Evolutionary conservation across 2,329 filamentous ascomycete species (phyloP).

Genomic region (Pochonia chlamydosporia): DNA sequence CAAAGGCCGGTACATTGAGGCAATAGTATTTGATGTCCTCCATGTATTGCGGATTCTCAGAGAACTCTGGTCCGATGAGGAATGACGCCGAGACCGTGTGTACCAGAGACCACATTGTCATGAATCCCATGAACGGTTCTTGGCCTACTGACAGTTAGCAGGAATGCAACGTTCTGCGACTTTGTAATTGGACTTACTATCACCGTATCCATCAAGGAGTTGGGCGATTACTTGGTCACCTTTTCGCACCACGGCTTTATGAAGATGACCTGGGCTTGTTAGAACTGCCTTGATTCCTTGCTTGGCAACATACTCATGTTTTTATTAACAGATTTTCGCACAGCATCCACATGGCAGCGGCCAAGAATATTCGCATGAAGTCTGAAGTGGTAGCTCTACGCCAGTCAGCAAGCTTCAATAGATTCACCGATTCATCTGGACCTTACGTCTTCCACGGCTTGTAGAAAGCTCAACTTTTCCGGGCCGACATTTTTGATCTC

Average conservation of each 20-base stretch:
- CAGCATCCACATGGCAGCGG: slow-evolving; percentile 6
- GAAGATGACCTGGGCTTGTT: neutral
- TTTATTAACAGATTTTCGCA: slow-evolving; percentile 8
- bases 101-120: slow-evolving; percentile 4
- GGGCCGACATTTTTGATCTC: slow-evolving; percentile 5
- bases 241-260: neutral
- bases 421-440: too few relatives aligned
- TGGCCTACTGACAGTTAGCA: neutral
- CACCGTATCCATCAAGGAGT: neutral
- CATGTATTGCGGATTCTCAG: slow-evolving; percentile 2
- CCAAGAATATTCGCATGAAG: slow-evolving; percentile 6
- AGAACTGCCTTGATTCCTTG: too few relatives aligned
- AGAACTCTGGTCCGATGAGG: slow-evolving; percentile 4
- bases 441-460: slow-evolving; percentile 7
- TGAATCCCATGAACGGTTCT: slow-evolving; percentile 3
- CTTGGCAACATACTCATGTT: slow-evolving; percentile 9
- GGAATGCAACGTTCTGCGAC: neutral
- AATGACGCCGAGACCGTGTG: slow-evolving; percentile 1
- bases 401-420: neutral
- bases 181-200: neutral
- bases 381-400: slow-evolving; percentile 7
- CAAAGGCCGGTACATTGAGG: slow-evolving; percentile 7
- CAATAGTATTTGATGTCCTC: slow-evolving; percentile 6
- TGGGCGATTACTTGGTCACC: neutral
- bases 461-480: slow-evolving; percentile 6